Evolutionary conservation across 495 filamentous ascomycete genomes (phyloP).

Genomic region (Penicillium canariense): DNA sequence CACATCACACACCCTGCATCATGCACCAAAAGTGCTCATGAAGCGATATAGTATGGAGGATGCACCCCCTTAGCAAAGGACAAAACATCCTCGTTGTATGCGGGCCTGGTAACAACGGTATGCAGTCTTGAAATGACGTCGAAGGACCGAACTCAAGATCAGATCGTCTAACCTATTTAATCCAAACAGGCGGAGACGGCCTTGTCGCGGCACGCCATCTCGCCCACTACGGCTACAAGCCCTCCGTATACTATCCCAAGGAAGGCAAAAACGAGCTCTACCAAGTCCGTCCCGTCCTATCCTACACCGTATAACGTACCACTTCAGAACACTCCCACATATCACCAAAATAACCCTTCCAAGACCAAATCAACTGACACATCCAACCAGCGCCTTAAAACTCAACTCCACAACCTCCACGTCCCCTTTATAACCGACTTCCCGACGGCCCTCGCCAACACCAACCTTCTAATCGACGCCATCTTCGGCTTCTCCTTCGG

Average conservation of each 20-base stretch:
- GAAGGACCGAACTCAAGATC: not conserved
- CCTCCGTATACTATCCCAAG: slow-evolving; percentile 91
- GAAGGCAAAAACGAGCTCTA: slow-evolving; percentile 86
- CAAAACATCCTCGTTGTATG: slow-evolving; percentile 81
- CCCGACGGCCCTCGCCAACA: slow-evolving; percentile 55
- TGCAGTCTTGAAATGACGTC: slow-evolving; percentile 9
- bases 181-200: slow-evolving; percentile 75
- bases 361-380: too few species aligned
- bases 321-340: not conserved
- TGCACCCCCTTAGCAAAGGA: slow-evolving; percentile 74
- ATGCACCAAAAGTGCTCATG: not conserved
- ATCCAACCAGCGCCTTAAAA: slow-evolving; percentile 65
- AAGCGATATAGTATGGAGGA: slow-evolving; percentile 25
- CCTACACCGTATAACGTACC: not conserved
- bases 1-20: too few species aligned
- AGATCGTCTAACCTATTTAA: slow-evolving; percentile 9
- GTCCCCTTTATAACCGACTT: slow-evolving; percentile 89
- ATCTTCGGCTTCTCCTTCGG: slow-evolving; percentile 97
- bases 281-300: slow-evolving; percentile 54
- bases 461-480: slow-evolving; percentile 85
- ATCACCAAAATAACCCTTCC: too few species aligned
- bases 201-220: slow-evolving; percentile 93
- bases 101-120: slow-evolving; percentile 94
- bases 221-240: slow-evolving; percentile 88
- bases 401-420: slow-evolving; percentile 76